Evolutionary conservation across 148 eudicot genomes (phyloP), one percentile per base, ranked within the genome.

Genomic region (Camellia lanceoleosa): DNA sequence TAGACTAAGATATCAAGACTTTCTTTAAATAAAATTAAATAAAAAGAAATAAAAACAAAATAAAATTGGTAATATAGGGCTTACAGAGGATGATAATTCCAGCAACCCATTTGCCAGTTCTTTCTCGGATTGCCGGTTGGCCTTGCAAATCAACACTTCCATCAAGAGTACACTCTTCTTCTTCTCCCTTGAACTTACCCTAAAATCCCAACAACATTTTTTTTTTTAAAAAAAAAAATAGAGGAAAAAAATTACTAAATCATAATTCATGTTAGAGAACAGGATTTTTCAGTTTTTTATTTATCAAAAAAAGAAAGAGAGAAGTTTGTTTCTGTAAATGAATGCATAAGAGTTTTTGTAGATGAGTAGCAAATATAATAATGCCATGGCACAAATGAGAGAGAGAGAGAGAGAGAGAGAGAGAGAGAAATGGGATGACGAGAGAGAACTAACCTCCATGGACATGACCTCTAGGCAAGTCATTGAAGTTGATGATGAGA

Each of bases 51-150:
- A 30, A 30, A 30, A 30, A 30, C 38, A 30, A 30, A 30, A 30
- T 30, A 30, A 30, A 30, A 30, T 30, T 30, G 15, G 4, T 3
- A 54, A 9, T 14, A 3, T 7, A 13, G 13, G 1, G 51, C 89
- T 85, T 83, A 94, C 98, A 73, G 14, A 94, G 89, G 49, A 94
- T 88, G 76, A 94, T 79, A 68, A 38, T 82, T 15, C 93, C 96
- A 6, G 98, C 98, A 62, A 62, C 75, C 98, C 98, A 94, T 86
- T 77, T 84, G 30, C 98, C 98, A 10, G 89, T 92, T 69, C 79
- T 84, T 71, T 84, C 83, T 79, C 94, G 82, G 41, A 83, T 79
- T 14, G 98, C 96, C 0, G 94, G 94, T 47, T 77, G 88, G 5
- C 92, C 97, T 19, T 88, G 79, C 18, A 81, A 70, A 82, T 94